These are phyloP conservation scores for Boletus hoseneyae DNA, from an alignment of 1,284 basidiomycete genomes.

Conservation along the genomic window DNA sequence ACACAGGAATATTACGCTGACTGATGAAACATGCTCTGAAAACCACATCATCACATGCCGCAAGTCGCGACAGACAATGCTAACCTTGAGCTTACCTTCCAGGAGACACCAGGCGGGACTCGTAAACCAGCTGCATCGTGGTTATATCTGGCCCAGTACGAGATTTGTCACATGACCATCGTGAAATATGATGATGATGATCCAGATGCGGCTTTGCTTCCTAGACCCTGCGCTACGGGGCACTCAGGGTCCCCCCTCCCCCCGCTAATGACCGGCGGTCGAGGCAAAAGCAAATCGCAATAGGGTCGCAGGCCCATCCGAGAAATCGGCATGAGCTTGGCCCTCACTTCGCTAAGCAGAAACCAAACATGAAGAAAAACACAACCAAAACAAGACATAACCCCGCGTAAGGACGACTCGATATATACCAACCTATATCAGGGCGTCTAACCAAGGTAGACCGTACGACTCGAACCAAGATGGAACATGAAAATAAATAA, in stretches of 20 bases:
- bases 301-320: conserved; percentile 1
- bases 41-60: background rate
- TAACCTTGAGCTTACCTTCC: background rate
- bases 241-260: background rate
- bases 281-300: conserved; percentile 5
- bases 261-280: background rate
- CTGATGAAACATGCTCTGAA: background rate
- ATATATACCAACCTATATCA: too few species aligned
- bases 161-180: background rate
- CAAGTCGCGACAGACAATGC: background rate
- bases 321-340: conserved; percentile 14
- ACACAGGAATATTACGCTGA: background rate
- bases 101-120: background rate
- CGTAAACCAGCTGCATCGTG: too few species aligned
- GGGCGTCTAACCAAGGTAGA: too few species aligned
- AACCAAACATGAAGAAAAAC: background rate
- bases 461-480: background rate
- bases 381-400: background rate
- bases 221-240: too few species aligned
- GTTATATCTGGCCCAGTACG: background rate
- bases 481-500: background rate
- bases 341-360: conserved; percentile 18
- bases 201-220: too few species aligned
- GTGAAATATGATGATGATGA: too few species aligned
- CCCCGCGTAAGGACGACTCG: background rate